These are phyloP conservation scores for Stachybotrys chlorohalonatus DNA, from an alignment of 2,329 filamentous ascomycete species.

Conservation along the genomic window DNA sequence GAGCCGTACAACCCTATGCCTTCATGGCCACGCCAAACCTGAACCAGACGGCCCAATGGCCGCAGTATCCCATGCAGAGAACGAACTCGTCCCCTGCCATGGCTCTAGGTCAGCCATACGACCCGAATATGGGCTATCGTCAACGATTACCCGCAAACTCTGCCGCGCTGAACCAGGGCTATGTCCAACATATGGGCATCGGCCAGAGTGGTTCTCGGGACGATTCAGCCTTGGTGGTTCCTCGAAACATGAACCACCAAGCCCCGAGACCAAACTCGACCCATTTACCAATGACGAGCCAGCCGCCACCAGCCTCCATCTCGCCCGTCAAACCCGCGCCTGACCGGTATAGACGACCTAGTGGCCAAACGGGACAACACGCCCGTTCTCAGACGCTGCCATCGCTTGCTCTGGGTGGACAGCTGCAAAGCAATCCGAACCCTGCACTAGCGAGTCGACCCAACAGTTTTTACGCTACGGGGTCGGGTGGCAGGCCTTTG, in stretches of 20 bases:
- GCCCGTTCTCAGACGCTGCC: slow-evolving; percentile 24
- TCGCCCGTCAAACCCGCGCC: slow-evolving; percentile 41
- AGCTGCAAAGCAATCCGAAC: slow-evolving; percentile 19
- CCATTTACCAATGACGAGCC: slow-evolving; percentile 28
- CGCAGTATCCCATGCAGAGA: slow-evolving; percentile 34
- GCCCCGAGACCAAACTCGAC: slow-evolving; percentile 33
- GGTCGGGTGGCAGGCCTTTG: slow-evolving; percentile 44
- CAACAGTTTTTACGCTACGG: slow-evolving; percentile 40
- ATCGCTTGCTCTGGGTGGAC: slow-evolving; percentile 11
- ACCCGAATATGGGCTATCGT: slow-evolving; percentile 11
- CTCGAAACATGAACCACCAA: slow-evolving; percentile 27
- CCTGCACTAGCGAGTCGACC: slow-evolving; percentile 34
- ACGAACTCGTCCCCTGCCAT: slow-evolving; percentile 35
- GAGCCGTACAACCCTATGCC: slow-evolving; percentile 66
- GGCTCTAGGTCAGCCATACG: slow-evolving; percentile 20
- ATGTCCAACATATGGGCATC: slow-evolving; percentile 24
- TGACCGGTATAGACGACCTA: slow-evolving; percentile 71
- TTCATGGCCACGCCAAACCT: slow-evolving; percentile 64
- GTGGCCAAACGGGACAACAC: slow-evolving; percentile 32
- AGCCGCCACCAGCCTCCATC: slow-evolving; percentile 35
- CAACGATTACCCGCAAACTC: slow-evolving; percentile 3
- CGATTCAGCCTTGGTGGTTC: slow-evolving; percentile 37
- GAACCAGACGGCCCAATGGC: slow-evolving; percentile 42
- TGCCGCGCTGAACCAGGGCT: slow-evolving; percentile 27
- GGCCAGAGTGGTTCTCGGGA: slow-evolving; percentile 38